These are phyloP conservation scores for Chrysoporthe cubensis DNA, from an alignment of 2,329 filamentous ascomycete species.

Conservation along the genomic window DNA sequence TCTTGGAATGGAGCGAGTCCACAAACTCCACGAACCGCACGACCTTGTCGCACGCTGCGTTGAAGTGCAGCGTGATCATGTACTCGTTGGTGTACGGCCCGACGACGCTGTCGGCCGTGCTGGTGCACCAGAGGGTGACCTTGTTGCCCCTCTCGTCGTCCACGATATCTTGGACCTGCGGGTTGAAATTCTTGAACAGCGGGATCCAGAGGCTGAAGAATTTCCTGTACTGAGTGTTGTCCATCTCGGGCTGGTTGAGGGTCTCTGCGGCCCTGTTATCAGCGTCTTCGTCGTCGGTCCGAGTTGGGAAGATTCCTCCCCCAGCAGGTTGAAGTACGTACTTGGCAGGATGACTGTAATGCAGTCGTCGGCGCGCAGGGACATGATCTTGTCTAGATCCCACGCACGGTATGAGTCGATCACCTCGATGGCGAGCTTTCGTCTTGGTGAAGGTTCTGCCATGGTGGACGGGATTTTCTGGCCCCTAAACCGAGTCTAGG, in stretches of 20 bases:
- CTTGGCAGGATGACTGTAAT: conserved; percentile 12
- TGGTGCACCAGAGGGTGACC: conserved; percentile 29
- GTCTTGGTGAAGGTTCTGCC: conserved; percentile 4
- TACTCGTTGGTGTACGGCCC: conserved; percentile 33
- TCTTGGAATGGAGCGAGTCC: conserved; percentile 9
- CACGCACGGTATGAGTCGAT: conserved; percentile 18
- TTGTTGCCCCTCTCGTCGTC: conserved; percentile 33
- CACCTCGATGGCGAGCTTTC: conserved; percentile 18
- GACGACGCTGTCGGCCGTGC: conserved; percentile 29
- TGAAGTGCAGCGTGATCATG: conserved; percentile 32
- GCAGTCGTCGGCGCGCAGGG: conserved; percentile 20
- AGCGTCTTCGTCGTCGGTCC: background rate
- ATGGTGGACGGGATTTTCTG: background rate
- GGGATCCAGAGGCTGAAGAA: conserved; percentile 15
- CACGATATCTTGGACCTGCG: conserved; percentile 8
- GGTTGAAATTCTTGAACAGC: conserved; percentile 17
- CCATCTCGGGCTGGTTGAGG: conserved; percentile 8
- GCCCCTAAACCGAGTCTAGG: too few relatives aligned
- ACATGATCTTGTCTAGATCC: conserved; percentile 19
- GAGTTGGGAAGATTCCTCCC: too few relatives aligned
- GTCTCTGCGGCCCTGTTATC: background rate
- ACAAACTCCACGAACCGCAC: conserved; percentile 17
- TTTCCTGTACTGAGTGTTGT: conserved; percentile 8
- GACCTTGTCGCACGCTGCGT: conserved; percentile 30
- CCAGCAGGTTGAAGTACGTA: background rate